phyloP scores from a whole-genome alignment of 164 flowering plant genomes.

The Piper longum region DNA sequence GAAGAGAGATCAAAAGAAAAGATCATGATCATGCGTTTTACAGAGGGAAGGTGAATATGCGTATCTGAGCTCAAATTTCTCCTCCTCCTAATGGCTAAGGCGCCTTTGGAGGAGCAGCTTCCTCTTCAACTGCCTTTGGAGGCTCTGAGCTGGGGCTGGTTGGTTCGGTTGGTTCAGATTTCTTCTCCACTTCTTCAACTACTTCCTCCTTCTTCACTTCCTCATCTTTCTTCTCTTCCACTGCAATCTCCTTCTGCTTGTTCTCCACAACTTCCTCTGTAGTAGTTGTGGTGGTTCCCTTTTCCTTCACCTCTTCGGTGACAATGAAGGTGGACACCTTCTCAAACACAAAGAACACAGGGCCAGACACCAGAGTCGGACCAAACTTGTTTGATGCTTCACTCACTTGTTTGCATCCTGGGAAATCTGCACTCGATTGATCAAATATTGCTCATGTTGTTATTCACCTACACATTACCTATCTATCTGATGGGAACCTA shows the following conservation, averaged over 20 bases:
- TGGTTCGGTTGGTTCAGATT: conserved; percentile 3
- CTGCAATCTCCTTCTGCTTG: not conserved
- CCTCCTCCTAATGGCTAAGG: conserved; percentile 5
- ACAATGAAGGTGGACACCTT: conserved; percentile 55
- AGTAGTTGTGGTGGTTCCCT: conserved; percentile 2
- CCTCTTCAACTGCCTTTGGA: conserved; percentile 8
- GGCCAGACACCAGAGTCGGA: conserved; percentile 36
- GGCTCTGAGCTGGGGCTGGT: conserved; percentile 2
- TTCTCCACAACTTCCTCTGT: conserved; percentile 3
- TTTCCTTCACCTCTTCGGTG: conserved; percentile 25
- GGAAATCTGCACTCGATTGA: conserved; percentile 33
- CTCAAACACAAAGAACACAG: conserved; percentile 58
- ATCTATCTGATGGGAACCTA: no score
- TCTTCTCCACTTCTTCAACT: conserved; percentile 7
- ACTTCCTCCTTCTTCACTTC: conserved; percentile 12
- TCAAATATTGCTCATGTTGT: not conserved
- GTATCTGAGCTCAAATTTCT: not conserved
- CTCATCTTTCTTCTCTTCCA: conserved; percentile 2
- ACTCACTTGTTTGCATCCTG: conserved; percentile 53
- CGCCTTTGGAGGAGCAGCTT: not conserved
- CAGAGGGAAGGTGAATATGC: not conserved
- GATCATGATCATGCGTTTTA: no score
- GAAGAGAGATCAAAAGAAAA: no score
- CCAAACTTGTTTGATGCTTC: conserved; percentile 52
- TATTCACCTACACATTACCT: no score